phyloP scores from a whole-genome alignment of 345 rosid genomes.

The Ricinus communis region DNA sequence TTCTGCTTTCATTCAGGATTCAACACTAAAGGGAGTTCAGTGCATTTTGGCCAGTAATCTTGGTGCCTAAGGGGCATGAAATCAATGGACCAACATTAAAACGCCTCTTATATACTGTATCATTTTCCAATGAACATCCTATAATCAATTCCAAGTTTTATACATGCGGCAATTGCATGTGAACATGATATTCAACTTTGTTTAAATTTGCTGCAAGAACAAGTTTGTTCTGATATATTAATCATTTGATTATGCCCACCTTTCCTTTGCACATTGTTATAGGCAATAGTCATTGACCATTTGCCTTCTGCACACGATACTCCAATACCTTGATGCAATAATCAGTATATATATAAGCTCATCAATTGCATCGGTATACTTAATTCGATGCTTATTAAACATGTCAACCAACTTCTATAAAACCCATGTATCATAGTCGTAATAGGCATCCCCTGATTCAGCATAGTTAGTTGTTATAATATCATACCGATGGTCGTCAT shows the following conservation, averaged over 20 bases:
- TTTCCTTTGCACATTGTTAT: neutral
- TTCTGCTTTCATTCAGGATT: neutral
- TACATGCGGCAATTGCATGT: too few species aligned
- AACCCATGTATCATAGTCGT: neutral
- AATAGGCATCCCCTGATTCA: neutral
- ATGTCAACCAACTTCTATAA: neutral
- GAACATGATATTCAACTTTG: neutral
- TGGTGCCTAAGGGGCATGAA: neutral
- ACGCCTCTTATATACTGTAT: too few species aligned
- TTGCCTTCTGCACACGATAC: neutral
- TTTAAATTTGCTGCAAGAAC: neutral
- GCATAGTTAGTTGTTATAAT: neutral
- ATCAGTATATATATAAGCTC: too few species aligned
- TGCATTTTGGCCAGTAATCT: neutral
- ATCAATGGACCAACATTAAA: neutral
- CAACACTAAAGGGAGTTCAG: neutral
- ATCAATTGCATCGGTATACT: neutral
- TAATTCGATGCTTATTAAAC: neutral
- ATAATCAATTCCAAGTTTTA: neutral
- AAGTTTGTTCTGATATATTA: neutral
- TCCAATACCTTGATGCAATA: neutral
- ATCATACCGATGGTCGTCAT: neutral
- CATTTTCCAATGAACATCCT: too few species aligned
- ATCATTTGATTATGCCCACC: neutral
- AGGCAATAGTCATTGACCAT: neutral